These are phyloP conservation scores for Pythium phragmiticola DNA, from an alignment of 352 stramenopile species.

Conservation along the genomic window DNA sequence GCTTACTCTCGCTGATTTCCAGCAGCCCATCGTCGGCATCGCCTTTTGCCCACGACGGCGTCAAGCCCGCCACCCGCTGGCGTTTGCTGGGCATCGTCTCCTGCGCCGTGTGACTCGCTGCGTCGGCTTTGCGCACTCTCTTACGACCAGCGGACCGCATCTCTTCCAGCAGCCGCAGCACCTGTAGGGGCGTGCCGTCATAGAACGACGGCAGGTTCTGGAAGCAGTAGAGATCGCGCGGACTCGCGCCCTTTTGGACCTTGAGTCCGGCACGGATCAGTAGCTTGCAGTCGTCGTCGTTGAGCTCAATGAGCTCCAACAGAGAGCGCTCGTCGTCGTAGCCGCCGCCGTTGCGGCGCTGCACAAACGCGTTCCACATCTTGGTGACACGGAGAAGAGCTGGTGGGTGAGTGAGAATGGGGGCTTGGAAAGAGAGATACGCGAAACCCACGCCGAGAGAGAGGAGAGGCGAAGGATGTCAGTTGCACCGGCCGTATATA, in stretches of 20 bases:
- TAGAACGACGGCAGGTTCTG: constrained; percentile 23
- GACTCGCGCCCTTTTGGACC: constrained; percentile 25
- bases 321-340: constrained; percentile 5
- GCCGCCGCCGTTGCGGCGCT: constrained; percentile 14
- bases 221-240: constrained; percentile 42
- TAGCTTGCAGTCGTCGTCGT: constrained; percentile 33
- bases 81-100: constrained; percentile 7
- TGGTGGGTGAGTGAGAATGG: not conserved
- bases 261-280: constrained; percentile 29
- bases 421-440: not conserved
- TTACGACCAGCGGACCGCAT: constrained; percentile 6
- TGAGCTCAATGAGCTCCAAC: constrained; percentile 32
- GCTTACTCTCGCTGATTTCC: constrained; percentile 5
- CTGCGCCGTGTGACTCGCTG: not conserved
- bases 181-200: constrained; percentile 31
- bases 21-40: constrained; percentile 8
- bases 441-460: not conserved
- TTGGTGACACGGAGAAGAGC: not conserved
- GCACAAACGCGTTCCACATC: constrained; percentile 27
- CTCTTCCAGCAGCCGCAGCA: constrained; percentile 32
- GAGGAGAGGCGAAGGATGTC: not conserved
- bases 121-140: not conserved
- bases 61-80: constrained; percentile 3
- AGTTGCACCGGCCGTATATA: not conserved
- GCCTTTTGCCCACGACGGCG: constrained; percentile 3